These are phyloP conservation scores for Catunica adiposa DNA, from an alignment of 2,329 filamentous ascomycete genomes.

Conservation along the genomic window DNA sequence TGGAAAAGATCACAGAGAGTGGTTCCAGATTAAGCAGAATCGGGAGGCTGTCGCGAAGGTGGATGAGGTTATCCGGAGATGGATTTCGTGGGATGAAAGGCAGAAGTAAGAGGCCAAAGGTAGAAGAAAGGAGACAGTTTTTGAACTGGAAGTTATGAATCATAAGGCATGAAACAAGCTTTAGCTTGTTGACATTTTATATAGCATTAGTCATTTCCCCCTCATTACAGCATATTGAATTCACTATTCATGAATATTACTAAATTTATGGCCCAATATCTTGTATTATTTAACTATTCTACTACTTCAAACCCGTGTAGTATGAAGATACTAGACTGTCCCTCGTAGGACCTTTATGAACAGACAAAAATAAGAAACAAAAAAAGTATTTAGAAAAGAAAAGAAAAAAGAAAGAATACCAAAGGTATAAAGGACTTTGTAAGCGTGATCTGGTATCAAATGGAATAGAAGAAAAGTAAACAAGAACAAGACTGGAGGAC, in stretches of 20 bases:
- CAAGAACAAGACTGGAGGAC: too few species aligned
- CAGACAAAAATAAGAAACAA: not conserved
- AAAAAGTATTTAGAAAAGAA: not conserved
- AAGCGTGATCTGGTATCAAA: too few species aligned
- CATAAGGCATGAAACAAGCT: not conserved
- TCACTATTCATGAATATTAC: too few species aligned
- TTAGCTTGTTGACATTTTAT: not conserved
- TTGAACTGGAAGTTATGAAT: not conserved
- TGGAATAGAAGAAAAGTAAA: too few species aligned
- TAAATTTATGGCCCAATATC: not conserved
- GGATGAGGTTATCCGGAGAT: constrained; percentile 57
- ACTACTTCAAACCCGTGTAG: not conserved
- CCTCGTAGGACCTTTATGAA: not conserved
- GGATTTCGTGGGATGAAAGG: constrained; percentile 68
- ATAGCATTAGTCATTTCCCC: not conserved
- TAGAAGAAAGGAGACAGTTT: not conserved
- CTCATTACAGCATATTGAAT: not conserved
- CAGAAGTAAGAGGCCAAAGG: not conserved
- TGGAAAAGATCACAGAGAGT: constrained; percentile 76
- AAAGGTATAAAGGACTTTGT: not conserved
- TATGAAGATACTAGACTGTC: not conserved
- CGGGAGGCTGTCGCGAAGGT: constrained; percentile 51
- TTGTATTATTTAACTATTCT: too few species aligned
- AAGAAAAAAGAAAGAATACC: not conserved
- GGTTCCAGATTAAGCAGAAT: constrained; percentile 77